Percentiles rank a stretch among this genome's conserved stretches.
phyloP scores from a whole-genome alignment of 306 rosid species.

The Ziziphus jujuba region DNA sequence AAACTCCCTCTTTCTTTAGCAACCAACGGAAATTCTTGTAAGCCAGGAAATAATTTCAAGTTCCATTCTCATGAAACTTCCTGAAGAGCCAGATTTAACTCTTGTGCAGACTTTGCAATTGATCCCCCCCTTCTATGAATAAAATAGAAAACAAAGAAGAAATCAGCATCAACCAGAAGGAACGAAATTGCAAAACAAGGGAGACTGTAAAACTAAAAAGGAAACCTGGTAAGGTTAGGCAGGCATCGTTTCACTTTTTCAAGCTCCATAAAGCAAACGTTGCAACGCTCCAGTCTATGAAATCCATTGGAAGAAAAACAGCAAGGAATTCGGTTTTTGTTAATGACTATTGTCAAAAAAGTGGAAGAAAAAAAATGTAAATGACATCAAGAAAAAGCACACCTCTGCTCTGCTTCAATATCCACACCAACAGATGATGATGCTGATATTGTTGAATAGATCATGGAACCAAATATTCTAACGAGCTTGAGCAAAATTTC shows the following conservation, averaged over 20 bases:
- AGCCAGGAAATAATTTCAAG: constrained; percentile 23
- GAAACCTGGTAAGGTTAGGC: constrained; percentile 70
- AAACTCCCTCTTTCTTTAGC: constrained; percentile 42
- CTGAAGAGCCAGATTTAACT: constrained; percentile 80
- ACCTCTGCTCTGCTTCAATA: constrained; percentile 98
- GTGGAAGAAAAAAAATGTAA: not conserved
- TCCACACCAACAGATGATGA: constrained; percentile 85
- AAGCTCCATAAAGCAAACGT: constrained; percentile 85
- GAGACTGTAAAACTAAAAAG: not conserved
- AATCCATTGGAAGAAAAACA: constrained; percentile 15
- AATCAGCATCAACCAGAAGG: constrained; percentile 21
- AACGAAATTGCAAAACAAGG: constrained; percentile 8
- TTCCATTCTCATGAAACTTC: constrained; percentile 57
- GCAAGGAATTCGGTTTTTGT: not conserved
- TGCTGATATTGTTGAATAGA: constrained; percentile 78
- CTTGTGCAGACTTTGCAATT: constrained; percentile 83
- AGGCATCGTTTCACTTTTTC: constrained; percentile 74
- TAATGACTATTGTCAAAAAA: constrained; percentile 12
- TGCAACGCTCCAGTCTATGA: constrained; percentile 90
- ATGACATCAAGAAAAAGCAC: constrained; percentile 14
- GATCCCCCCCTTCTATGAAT: constrained; percentile 88
- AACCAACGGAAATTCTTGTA: constrained; percentile 14
- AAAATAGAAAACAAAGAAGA: constrained; percentile 26
- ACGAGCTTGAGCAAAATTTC: constrained; percentile 91
- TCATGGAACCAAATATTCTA: constrained; percentile 79